Base-by-base conservation (phyloP, 805 yeast species). In the Wickerhamiella bombiphila region DNA sequence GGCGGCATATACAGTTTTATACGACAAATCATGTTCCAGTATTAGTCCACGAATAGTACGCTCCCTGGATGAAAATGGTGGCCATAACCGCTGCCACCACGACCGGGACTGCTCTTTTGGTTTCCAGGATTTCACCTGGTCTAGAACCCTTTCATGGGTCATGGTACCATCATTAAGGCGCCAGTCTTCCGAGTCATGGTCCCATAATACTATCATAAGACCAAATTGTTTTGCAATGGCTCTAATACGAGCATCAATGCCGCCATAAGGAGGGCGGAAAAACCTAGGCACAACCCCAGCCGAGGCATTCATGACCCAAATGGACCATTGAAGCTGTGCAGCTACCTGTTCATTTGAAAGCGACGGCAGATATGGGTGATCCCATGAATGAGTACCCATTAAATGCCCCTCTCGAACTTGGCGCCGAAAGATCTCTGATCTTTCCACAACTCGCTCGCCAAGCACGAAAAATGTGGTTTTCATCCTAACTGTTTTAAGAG, bases 231-330 rank as follows among this genome's bases (percentile, higher is more conserved):
- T 64, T 13, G 82, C 69, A 38, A 88, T 80, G 2, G 75, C 61
- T 40, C 97, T 63, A 1, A 88, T 79, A 38, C 97, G 63, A 54
- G 85, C 77, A 59, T 88, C 98, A 24, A 82, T 66, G 0, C 94
- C 96, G 1, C 97, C 98, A 54, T 82, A 88, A 1, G 98, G 98
- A 0, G 98, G 98, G 47, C 98, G 69, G 56, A 80, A 88, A 80
- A 88, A 88, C 51, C 77, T 78, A 5, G 98, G 98, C 7, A 80
- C 54, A 50, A 85, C 86, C 20, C 75, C 65, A 0, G 82, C 80
- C 0, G 96, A 85, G 1, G 95, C 95, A 60, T 88, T 86, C 85
- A 86, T 81, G 4, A 96, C 95, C 96, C 96, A 88, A 22, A 83
- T 74, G 1, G 93, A 76, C 98, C 98, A 88, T 57, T 86, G 77